A percentile compares a stretch with the other conserved stretches of the same genome.
Conservation (phyloP, 2,329 filamentous ascomycete genomes). For the Penicillium verrucosum region DNA sequence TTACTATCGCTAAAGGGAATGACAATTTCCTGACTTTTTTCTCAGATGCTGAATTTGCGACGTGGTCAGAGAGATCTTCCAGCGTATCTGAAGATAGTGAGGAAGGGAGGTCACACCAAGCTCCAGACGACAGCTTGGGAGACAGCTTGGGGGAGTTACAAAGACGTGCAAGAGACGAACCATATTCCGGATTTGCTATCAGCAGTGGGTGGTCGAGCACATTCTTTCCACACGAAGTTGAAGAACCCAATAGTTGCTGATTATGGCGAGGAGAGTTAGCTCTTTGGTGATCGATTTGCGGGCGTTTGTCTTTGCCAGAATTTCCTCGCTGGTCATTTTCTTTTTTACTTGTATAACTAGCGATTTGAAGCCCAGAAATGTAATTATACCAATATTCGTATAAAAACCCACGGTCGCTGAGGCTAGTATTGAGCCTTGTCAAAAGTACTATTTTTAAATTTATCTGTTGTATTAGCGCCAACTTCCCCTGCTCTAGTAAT, state of each 20-base stretch:
- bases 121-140: not conserved
- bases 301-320: not conserved
- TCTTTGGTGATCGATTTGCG: not conserved
- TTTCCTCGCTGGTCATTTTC: not conserved
- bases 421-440: not conserved
- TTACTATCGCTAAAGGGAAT: not conserved
- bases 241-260: not conserved
- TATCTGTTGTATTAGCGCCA: not conserved
- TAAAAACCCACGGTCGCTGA: too few relatives aligned
- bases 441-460: not conserved
- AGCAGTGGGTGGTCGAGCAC: slow-evolving; percentile 17
- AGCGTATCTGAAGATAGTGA: not conserved
- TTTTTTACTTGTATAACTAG: not conserved
- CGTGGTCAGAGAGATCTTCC: not conserved
- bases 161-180: not conserved
- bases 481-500: not conserved
- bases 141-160: not conserved
- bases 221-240: slow-evolving; percentile 3
- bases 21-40: not conserved
- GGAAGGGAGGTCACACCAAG: not conserved
- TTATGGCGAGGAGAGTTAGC: not conserved
- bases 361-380: too few relatives aligned
- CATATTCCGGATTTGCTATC: slow-evolving; percentile 9
- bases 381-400: not conserved
- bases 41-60: not conserved